Base-by-base conservation (phyloP, 2,329 filamentous ascomycete species). In the Clarireedia paspali region DNA sequence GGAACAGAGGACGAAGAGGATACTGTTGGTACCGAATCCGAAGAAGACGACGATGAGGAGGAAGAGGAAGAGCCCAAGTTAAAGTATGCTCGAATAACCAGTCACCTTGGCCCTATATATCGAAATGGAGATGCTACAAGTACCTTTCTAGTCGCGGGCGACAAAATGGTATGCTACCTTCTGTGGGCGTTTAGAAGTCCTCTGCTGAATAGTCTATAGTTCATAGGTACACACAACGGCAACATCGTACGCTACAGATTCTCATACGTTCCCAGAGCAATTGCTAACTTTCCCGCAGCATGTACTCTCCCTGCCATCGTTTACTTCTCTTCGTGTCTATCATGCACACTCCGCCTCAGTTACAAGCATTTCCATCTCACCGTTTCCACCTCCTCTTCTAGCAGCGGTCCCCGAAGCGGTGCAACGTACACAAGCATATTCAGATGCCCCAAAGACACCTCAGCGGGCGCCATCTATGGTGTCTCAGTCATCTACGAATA, bases 51-150 rank as follows among this genome's bases (percentile, higher is more conserved):
- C 0, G 74, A 73, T 0, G 81, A 83, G 0, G 82, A 84, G 0
- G 84, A 85, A 0, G 87, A 90, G 0, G 86, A 88, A 0, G 89
- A 95, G 0, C 95, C 94, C 27, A 87, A 86, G 67, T 81, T 99
- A 65, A 99, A 99, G 73, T 96, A 96, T 70, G 87, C 87, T 50
- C 87, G 90, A 49, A 74, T 97, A 63, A 97, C 94, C 6, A 86
- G 85, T 59, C 85, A 87, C 66, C 75, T 99, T 59, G 83, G 81
- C 26, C 77, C 87, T 45, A 82, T 96, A 36, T 99, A 99, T 74
- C 85, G 91, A 57, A 96, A 95, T 74, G 91, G 90, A 64, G 94
- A 99, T 79, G 89, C 91, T 64, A 96, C 92, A 26, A 96, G 91
- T 71, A 78, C 89, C 7, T 96, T 96, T 70, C 74, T 95, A 50